phyloP scores from a whole-genome alignment of 768 basidiomycete genomes.

The Multifurca ochricompacta region DNA sequence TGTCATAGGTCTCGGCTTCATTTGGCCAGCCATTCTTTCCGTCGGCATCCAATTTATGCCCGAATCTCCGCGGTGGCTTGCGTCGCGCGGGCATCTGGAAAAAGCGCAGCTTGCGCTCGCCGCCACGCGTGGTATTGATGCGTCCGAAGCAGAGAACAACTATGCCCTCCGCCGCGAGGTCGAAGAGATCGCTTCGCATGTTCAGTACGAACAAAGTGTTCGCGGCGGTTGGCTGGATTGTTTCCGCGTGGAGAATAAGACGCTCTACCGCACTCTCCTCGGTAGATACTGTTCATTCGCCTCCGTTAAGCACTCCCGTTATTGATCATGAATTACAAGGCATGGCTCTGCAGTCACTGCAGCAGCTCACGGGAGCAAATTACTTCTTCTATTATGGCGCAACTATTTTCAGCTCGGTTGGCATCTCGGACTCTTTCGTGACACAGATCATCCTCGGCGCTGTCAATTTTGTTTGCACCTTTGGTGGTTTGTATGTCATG shows the following conservation, averaged over 20 bases:
- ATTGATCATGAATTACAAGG: constrained; percentile 26
- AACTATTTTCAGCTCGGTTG: constrained; percentile 59
- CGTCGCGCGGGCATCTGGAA: constrained; percentile 37
- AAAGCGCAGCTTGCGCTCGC: constrained; percentile 44
- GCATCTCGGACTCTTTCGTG: constrained; percentile 56
- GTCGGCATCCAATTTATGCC: constrained; percentile 65
- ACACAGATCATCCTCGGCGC: constrained; percentile 71
- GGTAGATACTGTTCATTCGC: constrained; percentile 25
- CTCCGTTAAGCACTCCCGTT: not conserved
- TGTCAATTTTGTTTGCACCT: constrained; percentile 66
- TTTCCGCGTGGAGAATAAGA: constrained; percentile 48
- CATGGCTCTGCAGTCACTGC: constrained; percentile 60
- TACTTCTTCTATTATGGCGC: constrained; percentile 63
- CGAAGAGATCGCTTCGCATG: constrained; percentile 46
- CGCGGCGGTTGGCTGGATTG: constrained; percentile 61
- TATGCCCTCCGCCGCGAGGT: constrained; percentile 39
- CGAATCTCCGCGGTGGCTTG: constrained; percentile 43
- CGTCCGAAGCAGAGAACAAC: constrained; percentile 33
- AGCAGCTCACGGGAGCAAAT: constrained; percentile 67
- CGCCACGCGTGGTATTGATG: constrained; percentile 40
- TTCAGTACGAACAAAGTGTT: constrained; percentile 41
- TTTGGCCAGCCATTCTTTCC: constrained; percentile 57
- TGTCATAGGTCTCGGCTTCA: constrained; percentile 51
- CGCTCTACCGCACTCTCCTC: constrained; percentile 54
- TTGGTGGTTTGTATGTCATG: constrained; percentile 67